These are phyloP conservation scores for Coniochaeta pulveracea DNA, from an alignment of 2,329 filamentous ascomycete species.

Conservation along the genomic window DNA sequence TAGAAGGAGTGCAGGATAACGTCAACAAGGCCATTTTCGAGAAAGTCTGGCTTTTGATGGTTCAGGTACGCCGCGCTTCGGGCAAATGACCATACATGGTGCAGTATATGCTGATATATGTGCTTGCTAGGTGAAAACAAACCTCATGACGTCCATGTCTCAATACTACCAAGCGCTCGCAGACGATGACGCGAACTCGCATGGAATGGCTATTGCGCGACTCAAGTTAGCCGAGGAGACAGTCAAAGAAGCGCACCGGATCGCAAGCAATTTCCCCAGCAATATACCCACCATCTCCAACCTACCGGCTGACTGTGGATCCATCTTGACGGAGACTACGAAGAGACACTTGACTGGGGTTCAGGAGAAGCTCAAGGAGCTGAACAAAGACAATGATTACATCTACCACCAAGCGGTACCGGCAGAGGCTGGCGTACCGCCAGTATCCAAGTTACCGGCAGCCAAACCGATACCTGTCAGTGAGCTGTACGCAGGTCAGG, in stretches of 20 bases:
- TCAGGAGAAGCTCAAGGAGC: slow-evolving; percentile 66
- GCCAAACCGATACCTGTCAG: slow-evolving; percentile 96
- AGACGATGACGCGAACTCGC: slow-evolving; percentile 79
- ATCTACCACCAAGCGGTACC: slow-evolving; percentile 94
- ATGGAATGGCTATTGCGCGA: slow-evolving; percentile 75
- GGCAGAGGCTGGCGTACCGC: slow-evolving; percentile 66
- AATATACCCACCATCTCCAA: slow-evolving; percentile 75
- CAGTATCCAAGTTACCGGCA: slow-evolving; percentile 83
- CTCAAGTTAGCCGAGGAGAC: slow-evolving; percentile 70
- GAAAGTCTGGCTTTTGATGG: slow-evolving; percentile 79
- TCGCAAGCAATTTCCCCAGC: slow-evolving; percentile 69
- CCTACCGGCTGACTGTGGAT: slow-evolving; percentile 66
- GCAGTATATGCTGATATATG: slow-evolving; percentile 4
- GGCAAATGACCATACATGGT: not conserved
- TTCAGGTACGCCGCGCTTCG: slow-evolving; percentile 45
- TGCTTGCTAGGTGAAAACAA: slow-evolving; percentile 56
- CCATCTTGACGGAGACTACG: slow-evolving; percentile 64
- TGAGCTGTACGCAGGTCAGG: slow-evolving; percentile 92
- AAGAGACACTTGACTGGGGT: slow-evolving; percentile 73
- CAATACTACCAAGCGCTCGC: slow-evolving; percentile 90
- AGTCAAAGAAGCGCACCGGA: slow-evolving; percentile 66
- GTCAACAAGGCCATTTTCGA: slow-evolving; percentile 87
- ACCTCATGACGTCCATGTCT: slow-evolving; percentile 72
- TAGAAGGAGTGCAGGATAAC: slow-evolving; percentile 87
- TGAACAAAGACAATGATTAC: slow-evolving; percentile 91